phyloP scores from a whole-genome alignment of 1,284 basidiomycete genomes.

The Omphalotus olearius region DNA sequence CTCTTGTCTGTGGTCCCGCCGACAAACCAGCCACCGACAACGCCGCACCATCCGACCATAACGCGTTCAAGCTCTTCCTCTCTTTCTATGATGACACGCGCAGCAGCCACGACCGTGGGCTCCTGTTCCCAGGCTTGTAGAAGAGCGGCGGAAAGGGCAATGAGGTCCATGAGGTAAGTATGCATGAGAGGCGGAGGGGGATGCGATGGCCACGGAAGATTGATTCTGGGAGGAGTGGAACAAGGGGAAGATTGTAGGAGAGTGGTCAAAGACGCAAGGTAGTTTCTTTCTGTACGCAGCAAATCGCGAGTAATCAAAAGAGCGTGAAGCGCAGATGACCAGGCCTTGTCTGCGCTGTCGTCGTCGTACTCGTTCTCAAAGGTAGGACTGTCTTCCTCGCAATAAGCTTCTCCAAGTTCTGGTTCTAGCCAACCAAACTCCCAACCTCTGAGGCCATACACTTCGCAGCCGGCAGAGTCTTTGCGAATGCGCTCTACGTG shows the following conservation, averaged over 20 bases:
- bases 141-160: conserved; percentile 43
- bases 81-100: conserved; percentile 43
- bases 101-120: conserved; percentile 58
- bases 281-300: conserved; percentile 61
- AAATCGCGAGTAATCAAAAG: conserved; percentile 58
- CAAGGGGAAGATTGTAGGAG: conserved; percentile 27
- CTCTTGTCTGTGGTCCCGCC: conserved; percentile 20
- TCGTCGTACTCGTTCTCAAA: background rate
- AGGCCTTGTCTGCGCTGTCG: conserved; percentile 28
- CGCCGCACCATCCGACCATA: conserved; percentile 58
- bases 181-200: conserved; percentile 52
- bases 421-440: conserved; percentile 7
- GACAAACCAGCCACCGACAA: conserved; percentile 55
- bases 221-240: background rate
- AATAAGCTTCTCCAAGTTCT: conserved; percentile 1
- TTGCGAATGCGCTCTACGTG: conserved; percentile 39
- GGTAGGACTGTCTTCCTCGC: conserved; percentile 20
- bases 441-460: conserved; percentile 10
- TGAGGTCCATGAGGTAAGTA: conserved; percentile 45
- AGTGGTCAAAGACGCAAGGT: conserved; percentile 45
- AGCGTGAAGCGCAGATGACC: conserved; percentile 52
- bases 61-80: conserved; percentile 52
- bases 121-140: conserved; percentile 48
- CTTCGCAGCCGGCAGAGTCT: conserved; percentile 9
- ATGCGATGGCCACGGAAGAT: conserved; percentile 27